Evolutionary conservation across 345 rosid species (phyloP), one percentile per base, ranked within the genome.

Genomic region (Arabis hirsuta): DNA sequence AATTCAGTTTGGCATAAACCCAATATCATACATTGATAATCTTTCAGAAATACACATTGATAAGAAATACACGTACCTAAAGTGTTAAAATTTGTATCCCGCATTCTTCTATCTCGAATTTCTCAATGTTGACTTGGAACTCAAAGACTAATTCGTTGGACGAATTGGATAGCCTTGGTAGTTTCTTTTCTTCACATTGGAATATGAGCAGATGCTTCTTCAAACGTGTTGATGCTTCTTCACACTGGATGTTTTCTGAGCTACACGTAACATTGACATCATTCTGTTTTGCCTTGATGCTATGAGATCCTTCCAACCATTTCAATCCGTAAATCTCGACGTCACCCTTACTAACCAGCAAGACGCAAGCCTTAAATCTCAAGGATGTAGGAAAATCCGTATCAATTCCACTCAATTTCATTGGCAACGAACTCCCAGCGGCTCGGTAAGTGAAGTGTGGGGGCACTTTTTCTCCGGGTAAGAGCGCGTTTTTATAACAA

Each of bases 401-500:
- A 24, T 12, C 22, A 7, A 4, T 7, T 60, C 65, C 65, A 60
- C 24, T 60, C 65, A 2, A 1, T 12, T 42, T 42, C 34, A 24
- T 2, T 19, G 29, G 19, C 29, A 57, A 0, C 2, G 50, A 60
- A 13, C 8, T 60, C 50, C 65, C 50, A 0, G 48, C 22, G 50
- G 36, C 36, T 42, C 50, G 47, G 50, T 42, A 13, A 24, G 36
- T 42, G 50, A 60, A 60, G n/a, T 42, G 42, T 42, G 50, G 7
- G 7, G 65, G 65, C 50, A 42, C 65, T 42, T 2, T 24, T 42
- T 24, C 65, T 41, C 50, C 36, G 7, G 65, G 65, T 7, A 60
- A 24, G 9, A 13, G 0, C 4, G 36, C 36, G 5, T 1, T 3
- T 7, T 4, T 1, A 7, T 4, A 3, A 24, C 19, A n/a, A n/a